phyloP scores from a whole-genome alignment of 1,284 basidiomycete species.

The Pseudomicrostroma phylloplanum region DNA sequence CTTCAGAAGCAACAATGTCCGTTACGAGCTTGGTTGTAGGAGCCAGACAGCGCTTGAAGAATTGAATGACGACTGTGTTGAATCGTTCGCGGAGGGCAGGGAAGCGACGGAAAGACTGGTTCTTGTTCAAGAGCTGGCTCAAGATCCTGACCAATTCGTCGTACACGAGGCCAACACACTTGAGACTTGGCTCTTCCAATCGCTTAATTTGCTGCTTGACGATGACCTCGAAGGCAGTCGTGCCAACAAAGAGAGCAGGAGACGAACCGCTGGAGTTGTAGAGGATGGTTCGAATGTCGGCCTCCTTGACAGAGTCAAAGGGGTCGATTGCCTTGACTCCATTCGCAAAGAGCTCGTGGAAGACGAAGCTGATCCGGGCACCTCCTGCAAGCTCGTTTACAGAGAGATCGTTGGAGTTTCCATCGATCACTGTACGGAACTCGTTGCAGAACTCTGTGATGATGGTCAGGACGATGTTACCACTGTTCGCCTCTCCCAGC shows the following conservation, averaged over 20 bases:
- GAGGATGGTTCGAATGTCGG: constrained; percentile 86
- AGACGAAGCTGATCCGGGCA: constrained; percentile 94
- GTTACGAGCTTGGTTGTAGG: constrained; percentile 90
- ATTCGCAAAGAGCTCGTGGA: constrained; percentile 95
- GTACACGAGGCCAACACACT: constrained; percentile 89
- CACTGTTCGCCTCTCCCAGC: constrained; percentile 74
- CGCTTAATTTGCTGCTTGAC: constrained; percentile 98
- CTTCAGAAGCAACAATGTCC: constrained; percentile 69
- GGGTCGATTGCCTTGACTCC: constrained; percentile 93
- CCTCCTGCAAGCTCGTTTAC: constrained; percentile 93
- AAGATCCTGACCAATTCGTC: constrained; percentile 95
- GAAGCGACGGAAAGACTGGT: constrained; percentile 88
- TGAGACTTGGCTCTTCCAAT: constrained; percentile 83
- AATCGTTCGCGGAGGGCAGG: constrained; percentile 89
- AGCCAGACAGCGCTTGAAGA: constrained; percentile 86
- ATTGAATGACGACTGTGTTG: constrained; percentile 87
- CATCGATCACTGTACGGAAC: constrained; percentile 92
- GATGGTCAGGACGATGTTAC: constrained; percentile 80
- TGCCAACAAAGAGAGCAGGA: constrained; percentile 89
- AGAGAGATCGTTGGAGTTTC: constrained; percentile 88
- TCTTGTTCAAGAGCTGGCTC: constrained; percentile 77
- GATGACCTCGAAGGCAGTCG: constrained; percentile 92
- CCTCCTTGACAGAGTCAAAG: constrained; percentile 96
- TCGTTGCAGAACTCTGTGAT: constrained; percentile 97
- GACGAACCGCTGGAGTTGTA: constrained; percentile 98